These are phyloP conservation scores for Pisolithus marmoratus DNA, from an alignment of 768 basidiomycete species.

Conservation along the genomic window DNA sequence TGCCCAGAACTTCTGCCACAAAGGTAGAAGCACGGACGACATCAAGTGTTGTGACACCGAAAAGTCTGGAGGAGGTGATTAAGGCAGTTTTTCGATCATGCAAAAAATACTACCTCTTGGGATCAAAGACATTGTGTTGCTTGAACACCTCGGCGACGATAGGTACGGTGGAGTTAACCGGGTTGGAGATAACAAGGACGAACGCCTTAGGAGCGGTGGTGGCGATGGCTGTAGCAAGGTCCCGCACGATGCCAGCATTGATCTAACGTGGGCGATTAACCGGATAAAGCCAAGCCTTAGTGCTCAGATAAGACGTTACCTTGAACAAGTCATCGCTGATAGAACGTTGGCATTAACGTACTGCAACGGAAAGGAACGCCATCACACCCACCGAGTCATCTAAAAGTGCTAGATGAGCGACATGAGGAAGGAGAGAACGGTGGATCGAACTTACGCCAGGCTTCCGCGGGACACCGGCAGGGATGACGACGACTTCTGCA, in stretches of 20 bases:
- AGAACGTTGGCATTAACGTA: conserved; percentile 5
- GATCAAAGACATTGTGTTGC: conserved; percentile 85
- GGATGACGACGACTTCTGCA: conserved; percentile 89
- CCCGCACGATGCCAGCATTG: conserved; percentile 95
- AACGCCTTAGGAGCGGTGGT: conserved; percentile 81
- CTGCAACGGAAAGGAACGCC: not conserved
- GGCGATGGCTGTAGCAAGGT: conserved; percentile 88
- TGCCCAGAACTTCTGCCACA: conserved; percentile 70
- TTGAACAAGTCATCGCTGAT: conserved; percentile 92
- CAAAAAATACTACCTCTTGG: conserved; percentile 61
- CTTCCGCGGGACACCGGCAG: conserved; percentile 95
- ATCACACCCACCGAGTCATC: conserved; percentile 45
- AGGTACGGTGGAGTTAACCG: conserved; percentile 98
- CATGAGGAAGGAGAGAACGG: not conserved
- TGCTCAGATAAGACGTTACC: conserved; percentile 35
- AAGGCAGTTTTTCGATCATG: not conserved
- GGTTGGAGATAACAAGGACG: conserved; percentile 96
- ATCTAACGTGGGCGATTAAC: conserved; percentile 47
- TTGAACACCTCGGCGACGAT: conserved; percentile 95
- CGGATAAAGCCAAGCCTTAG: not conserved
- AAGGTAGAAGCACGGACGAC: conserved; percentile 98
- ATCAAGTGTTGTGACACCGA: conserved; percentile 97
- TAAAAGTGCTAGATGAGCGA: conserved; percentile 12
- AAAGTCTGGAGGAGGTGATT: conserved; percentile 50
- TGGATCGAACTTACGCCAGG: conserved; percentile 60